Base-by-base conservation (phyloP, 2,329 filamentous ascomycete species). In the Fusarium dimerum region DNA sequence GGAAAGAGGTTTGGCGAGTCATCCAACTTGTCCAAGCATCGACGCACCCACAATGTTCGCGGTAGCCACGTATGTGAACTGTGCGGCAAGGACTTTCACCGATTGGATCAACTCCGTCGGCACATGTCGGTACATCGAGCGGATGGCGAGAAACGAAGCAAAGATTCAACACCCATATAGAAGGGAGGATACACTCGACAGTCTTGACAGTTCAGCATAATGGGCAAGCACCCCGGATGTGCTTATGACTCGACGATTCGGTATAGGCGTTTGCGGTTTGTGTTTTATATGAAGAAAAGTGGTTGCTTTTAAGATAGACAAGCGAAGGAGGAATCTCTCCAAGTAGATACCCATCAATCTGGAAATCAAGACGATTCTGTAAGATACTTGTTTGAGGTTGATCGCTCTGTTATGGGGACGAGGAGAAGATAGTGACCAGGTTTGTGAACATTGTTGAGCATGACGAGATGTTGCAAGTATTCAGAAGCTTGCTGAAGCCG, bases 1-100 rank as follows among this genome's bases (percentile, higher is more conserved):
- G 76, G 75, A 43, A 84, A 83, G 62, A 71, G 70, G 10, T 88
- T 88, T 63, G 78, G 81, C 54, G 84, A 88, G 65, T 87, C 84
- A 0, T 87, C 84, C 5, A 88, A 87, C 60, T 71, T 87, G 16
- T 83, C 84, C 46, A 88, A 87, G 60, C 85, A 88, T 63, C 78
- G 80, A 45, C 82, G 83, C 56, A 87, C 78, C 8, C 84, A 87
- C 59, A 78, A 79, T 13, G 71, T 76, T 34, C 77, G 77, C 50
- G 80, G 80, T 6, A 73, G 75, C 36, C 78, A 79, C 61, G 70
- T 72, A 20, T 87, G 84, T 42, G 66, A 73, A 3, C 71, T 77
- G 40, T 87, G 85, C 54, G 72, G 73, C 13, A 83, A 80, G 57
- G 74, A 79, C 49, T 87, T 87, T 45, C 77, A 83, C 65, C 74